Base-by-base conservation (phyloP, 2,329 filamentous ascomycete genomes). In the Penicillium glabrum region DNA sequence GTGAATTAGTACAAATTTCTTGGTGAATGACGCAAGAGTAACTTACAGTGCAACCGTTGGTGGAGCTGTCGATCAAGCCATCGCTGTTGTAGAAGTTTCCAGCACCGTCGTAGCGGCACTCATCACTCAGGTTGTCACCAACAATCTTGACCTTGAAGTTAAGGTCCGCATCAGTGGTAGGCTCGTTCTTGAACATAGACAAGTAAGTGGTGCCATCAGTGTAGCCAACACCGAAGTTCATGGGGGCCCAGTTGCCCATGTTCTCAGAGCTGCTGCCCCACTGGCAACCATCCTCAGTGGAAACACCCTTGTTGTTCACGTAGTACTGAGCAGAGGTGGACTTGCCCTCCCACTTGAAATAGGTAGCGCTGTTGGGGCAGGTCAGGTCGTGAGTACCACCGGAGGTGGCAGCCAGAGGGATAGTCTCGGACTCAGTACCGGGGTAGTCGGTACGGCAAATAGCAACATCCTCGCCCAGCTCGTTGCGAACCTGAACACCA, bases 371-470 rank as follows among this genome's bases (percentile, higher is more conserved):
- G 63, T 89, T 78, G 46, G 93, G 89, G 80, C 91, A 93, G 71
- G 90, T 91, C 63, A 99, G 78, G 35, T 81, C 76, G 59, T 85
- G 78, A 26, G 77, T 82, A 48, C 77, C 68, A 57, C 89, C 89
- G 51, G 89, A 77, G 5, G 75, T 63, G 44, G 88, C 82, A 56
- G 85, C 77, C 46, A 93, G 79, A 46, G 93, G 90, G 57, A 98
- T 83, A 53, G 89, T 90, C 86, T 96, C 93, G 67, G 82, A 82
- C 80, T 99, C 95, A 57, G 87, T 92, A 71, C 92, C 93, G 60
- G 95, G 95, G 78, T 99, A 99, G 75, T 97, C 92, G 63, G 95
- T 98, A 75, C 91, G 91, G 86, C 95, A 99, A 66, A 96, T 84
- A 45, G 89, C 83, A 27, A 90, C 88, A 44, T 83, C 77, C 37